These are phyloP conservation scores for Rusavskia elegans DNA, from an alignment of 495 filamentous ascomycete species.

Conservation along the genomic window DNA sequence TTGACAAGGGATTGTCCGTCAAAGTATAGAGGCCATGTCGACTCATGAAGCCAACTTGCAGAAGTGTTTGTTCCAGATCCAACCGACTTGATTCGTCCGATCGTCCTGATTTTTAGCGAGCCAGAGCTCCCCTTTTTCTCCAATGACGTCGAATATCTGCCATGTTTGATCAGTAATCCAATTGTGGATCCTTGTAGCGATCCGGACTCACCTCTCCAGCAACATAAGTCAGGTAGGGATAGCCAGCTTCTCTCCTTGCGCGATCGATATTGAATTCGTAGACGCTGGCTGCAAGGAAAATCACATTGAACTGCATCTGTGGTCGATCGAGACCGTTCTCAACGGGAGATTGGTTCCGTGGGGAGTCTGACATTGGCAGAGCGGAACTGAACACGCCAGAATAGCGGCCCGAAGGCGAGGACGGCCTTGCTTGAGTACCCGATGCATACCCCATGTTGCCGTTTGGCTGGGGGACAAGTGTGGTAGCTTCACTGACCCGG, in stretches of 20 bases:
- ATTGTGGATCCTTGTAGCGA: too few relatives aligned
- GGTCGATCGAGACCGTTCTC: slow-evolving; percentile 11
- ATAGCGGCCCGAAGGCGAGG: slow-evolving; percentile 12
- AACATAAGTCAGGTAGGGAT: slow-evolving; percentile 89
- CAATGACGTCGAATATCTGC: slow-evolving; percentile 73
- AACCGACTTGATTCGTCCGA: slow-evolving; percentile 57
- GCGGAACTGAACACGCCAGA: slow-evolving; percentile 75
- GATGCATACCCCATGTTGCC: slow-evolving; percentile 4
- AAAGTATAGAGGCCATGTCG: background rate
- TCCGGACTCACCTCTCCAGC: slow-evolving; percentile 53
- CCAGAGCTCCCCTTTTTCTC: slow-evolving; percentile 94
- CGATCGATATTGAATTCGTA: slow-evolving; percentile 95
- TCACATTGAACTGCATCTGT: slow-evolving; percentile 30
- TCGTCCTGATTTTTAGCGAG: slow-evolving; percentile 96
- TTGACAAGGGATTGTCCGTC: too few relatives aligned
- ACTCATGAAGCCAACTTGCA: slow-evolving; percentile 42
- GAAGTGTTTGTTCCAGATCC: slow-evolving; percentile 99
- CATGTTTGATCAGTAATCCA: slow-evolving; percentile 7
- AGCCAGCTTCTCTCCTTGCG: slow-evolving; percentile 81
- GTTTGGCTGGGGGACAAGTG: slow-evolving; percentile 1
- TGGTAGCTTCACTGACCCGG: slow-evolving; percentile 10
- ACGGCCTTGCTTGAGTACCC: slow-evolving; percentile 5
- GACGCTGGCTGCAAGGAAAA: slow-evolving; percentile 86
- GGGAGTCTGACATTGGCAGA: slow-evolving; percentile 60
- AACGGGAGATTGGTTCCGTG: slow-evolving; percentile 18